These are phyloP conservation scores for Auriculariales sp. DNA, from an alignment of 768 basidiomycete species.

Conservation along the genomic window DNA sequence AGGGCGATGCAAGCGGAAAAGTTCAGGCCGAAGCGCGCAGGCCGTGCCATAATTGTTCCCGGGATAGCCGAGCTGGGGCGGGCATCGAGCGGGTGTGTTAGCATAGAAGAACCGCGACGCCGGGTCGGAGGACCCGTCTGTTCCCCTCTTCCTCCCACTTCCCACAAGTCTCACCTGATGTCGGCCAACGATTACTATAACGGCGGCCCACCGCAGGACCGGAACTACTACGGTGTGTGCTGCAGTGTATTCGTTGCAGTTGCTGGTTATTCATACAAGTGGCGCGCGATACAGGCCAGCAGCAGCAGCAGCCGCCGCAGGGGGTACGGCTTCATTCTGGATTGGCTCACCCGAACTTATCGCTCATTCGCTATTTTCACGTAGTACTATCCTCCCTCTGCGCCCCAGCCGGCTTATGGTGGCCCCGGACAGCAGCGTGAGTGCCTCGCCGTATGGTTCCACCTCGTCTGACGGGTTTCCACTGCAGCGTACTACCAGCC, in stretches of 20 bases:
- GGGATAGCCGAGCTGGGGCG: too few species aligned
- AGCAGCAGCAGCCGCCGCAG: slow-evolving; percentile 51
- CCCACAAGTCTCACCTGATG: slow-evolving; percentile 29
- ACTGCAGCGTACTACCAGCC: slow-evolving; percentile 27
- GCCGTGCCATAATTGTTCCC: too few species aligned
- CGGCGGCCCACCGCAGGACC: slow-evolving; percentile 19
- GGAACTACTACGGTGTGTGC: slow-evolving; percentile 35
- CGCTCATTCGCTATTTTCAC: slow-evolving; percentile 5
- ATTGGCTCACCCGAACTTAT: background rate
- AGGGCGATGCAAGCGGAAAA: too few species aligned
- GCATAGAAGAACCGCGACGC: too few species aligned
- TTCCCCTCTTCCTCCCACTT: slow-evolving; percentile 5
- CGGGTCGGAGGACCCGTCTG: too few species aligned
- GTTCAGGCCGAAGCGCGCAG: too few species aligned
- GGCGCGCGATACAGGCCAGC: too few species aligned
- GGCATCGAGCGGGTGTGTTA: too few species aligned
- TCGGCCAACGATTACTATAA: slow-evolving; percentile 65
- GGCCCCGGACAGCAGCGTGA: slow-evolving; percentile 10
- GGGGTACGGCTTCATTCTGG: slow-evolving; percentile 13
- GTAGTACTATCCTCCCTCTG: slow-evolving; percentile 24
- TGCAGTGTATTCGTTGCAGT: too few species aligned
- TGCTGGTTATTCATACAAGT: too few species aligned
- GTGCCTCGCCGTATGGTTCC: slow-evolving; percentile 7
- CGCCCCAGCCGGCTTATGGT: slow-evolving; percentile 59
- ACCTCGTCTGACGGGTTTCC: slow-evolving; percentile 7